Evolutionary conservation across 2,329 filamentous ascomycete genomes (phyloP).

Genomic region (Cercospora nicotianae): DNA sequence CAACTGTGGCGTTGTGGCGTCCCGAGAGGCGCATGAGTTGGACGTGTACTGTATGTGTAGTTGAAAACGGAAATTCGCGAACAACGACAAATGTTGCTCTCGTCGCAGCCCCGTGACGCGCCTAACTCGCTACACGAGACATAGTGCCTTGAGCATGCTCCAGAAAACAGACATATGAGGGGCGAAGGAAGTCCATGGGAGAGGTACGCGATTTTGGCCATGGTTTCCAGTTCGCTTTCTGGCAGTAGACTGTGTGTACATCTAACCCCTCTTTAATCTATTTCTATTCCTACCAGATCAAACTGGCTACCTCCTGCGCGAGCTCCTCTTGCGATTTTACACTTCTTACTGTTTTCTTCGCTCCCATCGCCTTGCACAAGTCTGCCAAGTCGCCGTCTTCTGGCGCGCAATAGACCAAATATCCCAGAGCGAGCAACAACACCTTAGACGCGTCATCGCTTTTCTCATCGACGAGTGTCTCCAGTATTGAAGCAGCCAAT

Average conservation of each 20-base stretch:
- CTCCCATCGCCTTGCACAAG: conserved; percentile 75
- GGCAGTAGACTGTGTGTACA: neutral
- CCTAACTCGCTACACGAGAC: too few relatives aligned
- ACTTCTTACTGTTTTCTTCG: conserved; percentile 59
- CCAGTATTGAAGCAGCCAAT: conserved; percentile 75
- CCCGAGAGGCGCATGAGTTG: neutral
- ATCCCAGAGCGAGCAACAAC: conserved; percentile 72
- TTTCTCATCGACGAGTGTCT: conserved; percentile 62
- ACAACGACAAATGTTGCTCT: too few relatives aligned
- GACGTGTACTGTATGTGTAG: too few relatives aligned
- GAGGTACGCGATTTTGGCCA: too few relatives aligned
- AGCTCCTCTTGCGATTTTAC: conserved; percentile 39
- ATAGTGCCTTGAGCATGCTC: too few relatives aligned
- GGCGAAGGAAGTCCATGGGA: too few relatives aligned
- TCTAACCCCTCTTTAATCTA: conserved; percentile 1
- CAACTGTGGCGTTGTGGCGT: conserved; percentile 2
- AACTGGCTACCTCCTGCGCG: conserved; percentile 35
- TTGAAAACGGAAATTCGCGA: too few relatives aligned
- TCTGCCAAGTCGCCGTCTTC: conserved; percentile 75
- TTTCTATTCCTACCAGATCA: conserved; percentile 25
- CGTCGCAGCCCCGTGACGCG: too few relatives aligned
- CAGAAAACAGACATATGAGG: too few relatives aligned
- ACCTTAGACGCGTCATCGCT: conserved; percentile 69
- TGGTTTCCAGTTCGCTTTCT: too few relatives aligned
- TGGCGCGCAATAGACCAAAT: conserved; percentile 70